A percentile compares a stretch with the other conserved stretches of the same genome.
These are phyloP conservation scores for Firmiana major DNA, from an alignment of 345 rosid species.

Conservation along the genomic window DNA sequence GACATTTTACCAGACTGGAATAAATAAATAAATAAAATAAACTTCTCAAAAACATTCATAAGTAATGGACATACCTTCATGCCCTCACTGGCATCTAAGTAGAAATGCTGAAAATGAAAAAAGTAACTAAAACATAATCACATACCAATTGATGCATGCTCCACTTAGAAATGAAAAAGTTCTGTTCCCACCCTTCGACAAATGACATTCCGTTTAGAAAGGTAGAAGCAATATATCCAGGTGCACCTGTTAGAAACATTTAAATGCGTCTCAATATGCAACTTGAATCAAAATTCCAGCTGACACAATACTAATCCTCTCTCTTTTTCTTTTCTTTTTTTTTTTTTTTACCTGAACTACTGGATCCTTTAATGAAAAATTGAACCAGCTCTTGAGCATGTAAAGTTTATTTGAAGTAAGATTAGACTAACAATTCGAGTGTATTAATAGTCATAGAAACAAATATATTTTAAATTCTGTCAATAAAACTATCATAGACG, in stretches of 20 bases:
- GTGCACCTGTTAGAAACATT: conserved; percentile 63
- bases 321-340: background rate
- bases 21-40: background rate
- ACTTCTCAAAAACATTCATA: background rate
- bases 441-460: background rate
- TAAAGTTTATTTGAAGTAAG: background rate
- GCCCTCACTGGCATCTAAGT: background rate
- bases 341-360: too few relatives aligned
- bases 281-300: background rate
- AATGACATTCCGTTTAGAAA: conserved; percentile 95
- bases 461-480: background rate
- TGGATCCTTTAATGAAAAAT: background rate
- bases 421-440: background rate
- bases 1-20: background rate
- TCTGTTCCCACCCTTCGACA: conserved; percentile 98
- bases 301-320: background rate
- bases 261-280: background rate
- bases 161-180: conserved; percentile 94
- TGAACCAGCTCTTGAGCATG: background rate
- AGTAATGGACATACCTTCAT: background rate
- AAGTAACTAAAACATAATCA: background rate
- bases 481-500: background rate
- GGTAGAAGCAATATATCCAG: conserved; percentile 75
- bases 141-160: conserved; percentile 98
- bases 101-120: conserved; percentile 14